phyloP scores from a whole-genome alignment of 495 filamentous ascomycete genomes.

The Neurospora sp. region DNA sequence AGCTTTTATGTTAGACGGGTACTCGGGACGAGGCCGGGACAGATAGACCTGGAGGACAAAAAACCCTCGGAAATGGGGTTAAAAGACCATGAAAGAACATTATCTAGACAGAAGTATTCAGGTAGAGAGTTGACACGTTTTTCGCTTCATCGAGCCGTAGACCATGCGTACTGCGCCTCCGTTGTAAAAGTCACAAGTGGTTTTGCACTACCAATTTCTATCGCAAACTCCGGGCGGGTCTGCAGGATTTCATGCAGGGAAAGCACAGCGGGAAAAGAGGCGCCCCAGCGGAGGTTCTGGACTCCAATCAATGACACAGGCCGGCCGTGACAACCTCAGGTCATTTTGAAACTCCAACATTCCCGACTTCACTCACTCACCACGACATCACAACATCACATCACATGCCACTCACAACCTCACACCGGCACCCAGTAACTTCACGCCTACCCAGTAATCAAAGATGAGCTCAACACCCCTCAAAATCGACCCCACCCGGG shows the following conservation, averaged over 20 bases:
- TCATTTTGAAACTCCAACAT: background rate
- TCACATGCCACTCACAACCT: background rate
- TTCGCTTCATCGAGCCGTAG: no score
- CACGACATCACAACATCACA: background rate
- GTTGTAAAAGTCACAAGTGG: background rate
- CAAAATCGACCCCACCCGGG: conserved; percentile 43
- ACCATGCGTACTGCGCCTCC: background rate
- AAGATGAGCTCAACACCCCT: conserved; percentile 6
- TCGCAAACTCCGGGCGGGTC: background rate
- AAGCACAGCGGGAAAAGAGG: background rate
- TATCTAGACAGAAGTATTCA: no score
- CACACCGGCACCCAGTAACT: background rate
- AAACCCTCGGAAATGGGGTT: no score
- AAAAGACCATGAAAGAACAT: no score
- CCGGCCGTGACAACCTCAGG: background rate
- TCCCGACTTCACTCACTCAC: background rate
- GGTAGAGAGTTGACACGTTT: no score
- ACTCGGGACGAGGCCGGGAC: background rate
- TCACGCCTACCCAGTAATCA: background rate
- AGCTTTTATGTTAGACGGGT: background rate
- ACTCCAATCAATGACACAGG: background rate
- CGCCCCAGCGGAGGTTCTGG: background rate
- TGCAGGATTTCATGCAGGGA: background rate
- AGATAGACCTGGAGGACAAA: no score
- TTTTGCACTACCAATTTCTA: background rate